Conservation (phyloP, 768 basidiomycete species). For the Pulveroboletus sp. region DNA sequence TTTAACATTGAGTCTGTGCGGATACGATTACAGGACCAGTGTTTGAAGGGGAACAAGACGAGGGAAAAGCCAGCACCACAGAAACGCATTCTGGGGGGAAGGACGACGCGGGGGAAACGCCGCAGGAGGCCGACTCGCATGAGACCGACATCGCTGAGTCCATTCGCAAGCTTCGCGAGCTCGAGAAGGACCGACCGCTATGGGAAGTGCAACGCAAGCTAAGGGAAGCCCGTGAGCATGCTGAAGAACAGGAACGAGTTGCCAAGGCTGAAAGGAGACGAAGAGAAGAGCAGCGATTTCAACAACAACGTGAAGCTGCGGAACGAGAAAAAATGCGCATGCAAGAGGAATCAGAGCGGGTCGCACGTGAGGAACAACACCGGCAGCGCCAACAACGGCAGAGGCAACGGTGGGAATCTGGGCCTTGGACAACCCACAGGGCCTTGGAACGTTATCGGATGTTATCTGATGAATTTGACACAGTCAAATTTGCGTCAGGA, state of each 20-base stretch:
- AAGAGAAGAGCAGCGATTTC: conserved; percentile 29
- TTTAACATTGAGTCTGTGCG: conserved; percentile 1
- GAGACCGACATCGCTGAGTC: conserved; percentile 55
- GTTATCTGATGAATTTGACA: conserved; percentile 61
- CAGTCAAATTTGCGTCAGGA: conserved; percentile 48
- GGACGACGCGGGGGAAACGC: background rate
- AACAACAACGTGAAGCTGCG: conserved; percentile 23
- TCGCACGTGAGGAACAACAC: conserved; percentile 32
- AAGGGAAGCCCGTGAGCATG: conserved; percentile 40
- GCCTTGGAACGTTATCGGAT: conserved; percentile 68
- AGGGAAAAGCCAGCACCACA: background rate
- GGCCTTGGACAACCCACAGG: conserved; percentile 58
- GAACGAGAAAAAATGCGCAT: conserved; percentile 22
- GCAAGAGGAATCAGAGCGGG: conserved; percentile 28
- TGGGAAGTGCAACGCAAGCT: conserved; percentile 55
- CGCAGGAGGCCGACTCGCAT: conserved; percentile 34
- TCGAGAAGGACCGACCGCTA: conserved; percentile 58
- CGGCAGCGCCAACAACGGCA: conserved; percentile 44
- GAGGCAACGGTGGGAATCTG: conserved; percentile 52
- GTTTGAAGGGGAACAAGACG: conserved; percentile 12
- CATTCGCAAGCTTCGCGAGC: conserved; percentile 61
- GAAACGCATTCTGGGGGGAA: conserved; percentile 6
- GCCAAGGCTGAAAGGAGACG: conserved; percentile 33
- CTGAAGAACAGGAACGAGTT: conserved; percentile 40
- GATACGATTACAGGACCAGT: conserved; percentile 10